Evolutionary conservation across 2,329 filamentous ascomycete genomes (phyloP).

Genomic region (Tolypocladium endophyticum): DNA sequence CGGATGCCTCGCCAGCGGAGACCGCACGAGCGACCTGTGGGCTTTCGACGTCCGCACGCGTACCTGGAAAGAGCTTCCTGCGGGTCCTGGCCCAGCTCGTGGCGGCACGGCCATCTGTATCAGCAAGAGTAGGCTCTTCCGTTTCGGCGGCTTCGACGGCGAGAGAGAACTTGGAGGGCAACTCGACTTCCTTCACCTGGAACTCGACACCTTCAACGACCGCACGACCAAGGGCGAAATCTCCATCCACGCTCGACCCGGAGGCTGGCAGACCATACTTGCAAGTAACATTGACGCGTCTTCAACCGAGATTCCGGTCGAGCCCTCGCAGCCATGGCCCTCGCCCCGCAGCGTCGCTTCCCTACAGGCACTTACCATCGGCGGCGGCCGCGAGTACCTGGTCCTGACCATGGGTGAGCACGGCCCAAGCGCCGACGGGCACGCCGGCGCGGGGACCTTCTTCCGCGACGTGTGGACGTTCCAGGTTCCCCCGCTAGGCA

Average conservation of each 20-base stretch:
- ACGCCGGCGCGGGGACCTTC: conserved; percentile 42
- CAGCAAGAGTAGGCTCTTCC: conserved; percentile 54
- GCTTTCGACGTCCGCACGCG: conserved; percentile 56
- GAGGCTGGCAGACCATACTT: conserved; percentile 42
- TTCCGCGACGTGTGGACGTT: conserved; percentile 54
- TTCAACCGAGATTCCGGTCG: conserved; percentile 23
- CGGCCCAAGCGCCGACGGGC: conserved; percentile 35
- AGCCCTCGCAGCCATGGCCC: conserved; percentile 33
- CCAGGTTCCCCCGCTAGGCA: conserved; percentile 44
- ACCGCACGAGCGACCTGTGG: conserved; percentile 62
- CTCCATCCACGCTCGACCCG: conserved; percentile 35
- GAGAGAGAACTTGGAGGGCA: conserved; percentile 57
- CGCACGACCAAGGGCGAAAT: conserved; percentile 36
- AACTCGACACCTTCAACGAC: conserved; percentile 45
- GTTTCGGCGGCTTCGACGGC: conserved; percentile 75
- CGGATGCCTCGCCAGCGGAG: conserved; percentile 55
- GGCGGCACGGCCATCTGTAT: conserved; percentile 59
- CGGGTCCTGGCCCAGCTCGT: conserved; percentile 56
- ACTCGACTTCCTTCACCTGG: conserved; percentile 55
- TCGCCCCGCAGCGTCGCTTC: conserved; percentile 41
- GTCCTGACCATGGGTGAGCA: conserved; percentile 51
- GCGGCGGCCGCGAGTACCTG: conserved; percentile 51
- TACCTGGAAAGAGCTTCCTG: conserved; percentile 57
- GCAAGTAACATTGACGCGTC: conserved; percentile 23
- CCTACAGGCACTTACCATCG: conserved; percentile 45